Evolutionary conservation across 805 yeast species (phyloP).

Genomic region (Candida tallmaniae): DNA sequence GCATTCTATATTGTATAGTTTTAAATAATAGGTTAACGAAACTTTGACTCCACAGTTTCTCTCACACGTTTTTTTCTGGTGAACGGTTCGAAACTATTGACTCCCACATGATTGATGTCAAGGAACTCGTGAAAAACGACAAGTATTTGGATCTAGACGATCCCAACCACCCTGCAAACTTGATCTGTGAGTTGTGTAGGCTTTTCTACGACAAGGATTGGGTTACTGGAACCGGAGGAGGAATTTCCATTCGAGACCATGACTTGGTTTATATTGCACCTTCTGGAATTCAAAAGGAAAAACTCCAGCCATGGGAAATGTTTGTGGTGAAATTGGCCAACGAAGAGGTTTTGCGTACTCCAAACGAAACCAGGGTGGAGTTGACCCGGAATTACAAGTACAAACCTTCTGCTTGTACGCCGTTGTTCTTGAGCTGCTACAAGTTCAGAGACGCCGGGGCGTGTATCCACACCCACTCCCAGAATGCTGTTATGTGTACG

Average conservation of each 20-base stretch:
- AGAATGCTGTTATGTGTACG: conserved; percentile 78
- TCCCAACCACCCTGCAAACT: conserved; percentile 72
- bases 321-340: conserved; percentile 60
- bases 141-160: conserved; percentile 22
- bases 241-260: conserved; percentile 67
- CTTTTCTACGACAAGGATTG: conserved; percentile 76
- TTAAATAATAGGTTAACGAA: conserved; percentile 1
- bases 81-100: too few species aligned
- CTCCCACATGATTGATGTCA: too few species aligned
- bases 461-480: conserved; percentile 93
- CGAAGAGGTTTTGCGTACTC: conserved; percentile 53
- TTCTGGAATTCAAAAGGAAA: conserved; percentile 93
- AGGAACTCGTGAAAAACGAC: conserved; percentile 4
- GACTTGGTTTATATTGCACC: conserved; percentile 76
- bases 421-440: conserved; percentile 74
- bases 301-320: conserved; percentile 76
- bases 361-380: conserved; percentile 40
- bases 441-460: conserved; percentile 75
- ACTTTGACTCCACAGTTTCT: neutral
- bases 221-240: conserved; percentile 98
- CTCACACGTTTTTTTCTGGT: too few species aligned
- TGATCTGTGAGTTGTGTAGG: conserved; percentile 77
- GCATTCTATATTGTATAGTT: conserved; percentile 6
- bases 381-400: conserved; percentile 39
- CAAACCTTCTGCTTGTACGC: conserved; percentile 94